These are phyloP conservation scores for Termitomyces sp. DNA, from an alignment of 1,284 basidiomycete genomes.

Conservation along the genomic window DNA sequence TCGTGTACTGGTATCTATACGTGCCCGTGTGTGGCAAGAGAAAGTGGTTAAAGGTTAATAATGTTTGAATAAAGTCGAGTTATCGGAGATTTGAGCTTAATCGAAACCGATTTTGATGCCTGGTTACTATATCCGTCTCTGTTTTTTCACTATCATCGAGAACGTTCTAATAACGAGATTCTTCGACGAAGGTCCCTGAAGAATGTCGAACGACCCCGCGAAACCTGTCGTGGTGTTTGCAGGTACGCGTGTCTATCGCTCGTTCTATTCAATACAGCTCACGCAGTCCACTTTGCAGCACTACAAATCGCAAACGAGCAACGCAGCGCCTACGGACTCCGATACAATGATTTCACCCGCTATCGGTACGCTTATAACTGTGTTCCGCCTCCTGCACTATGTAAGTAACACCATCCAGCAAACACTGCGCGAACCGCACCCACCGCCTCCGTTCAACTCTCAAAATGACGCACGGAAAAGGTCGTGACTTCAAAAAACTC, in stretches of 20 bases:
- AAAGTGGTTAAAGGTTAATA: neutral
- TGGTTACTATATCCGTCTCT: too few relatives aligned
- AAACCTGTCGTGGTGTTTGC: slow-evolving; percentile 27
- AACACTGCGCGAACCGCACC: slow-evolving; percentile 87
- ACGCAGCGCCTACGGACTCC: slow-evolving; percentile 84
- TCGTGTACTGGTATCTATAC: neutral
- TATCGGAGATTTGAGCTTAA: neutral
- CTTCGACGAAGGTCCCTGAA: neutral
- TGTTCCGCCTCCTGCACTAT: neutral
- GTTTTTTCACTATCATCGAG: slow-evolving; percentile 15
- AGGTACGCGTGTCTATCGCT: slow-evolving; percentile 21
- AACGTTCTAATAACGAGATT: slow-evolving; percentile 16
- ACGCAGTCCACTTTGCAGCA: slow-evolving; percentile 35
- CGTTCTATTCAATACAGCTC: neutral
- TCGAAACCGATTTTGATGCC: slow-evolving; percentile 1
- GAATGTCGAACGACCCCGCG: slow-evolving; percentile 25
- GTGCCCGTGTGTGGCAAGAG: neutral
- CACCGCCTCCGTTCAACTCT: slow-evolving; percentile 83
- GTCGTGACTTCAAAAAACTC: slow-evolving; percentile 83
- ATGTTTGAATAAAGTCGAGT: neutral
- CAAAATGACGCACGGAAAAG: slow-evolving; percentile 85
- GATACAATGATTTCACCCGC: slow-evolving; percentile 83
- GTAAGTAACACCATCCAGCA: slow-evolving; percentile 38
- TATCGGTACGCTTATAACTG: slow-evolving; percentile 53
- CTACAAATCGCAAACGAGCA: slow-evolving; percentile 85